Conservation (phyloP, 345 rosid species). For the Bruguiera sexangula region DNA sequence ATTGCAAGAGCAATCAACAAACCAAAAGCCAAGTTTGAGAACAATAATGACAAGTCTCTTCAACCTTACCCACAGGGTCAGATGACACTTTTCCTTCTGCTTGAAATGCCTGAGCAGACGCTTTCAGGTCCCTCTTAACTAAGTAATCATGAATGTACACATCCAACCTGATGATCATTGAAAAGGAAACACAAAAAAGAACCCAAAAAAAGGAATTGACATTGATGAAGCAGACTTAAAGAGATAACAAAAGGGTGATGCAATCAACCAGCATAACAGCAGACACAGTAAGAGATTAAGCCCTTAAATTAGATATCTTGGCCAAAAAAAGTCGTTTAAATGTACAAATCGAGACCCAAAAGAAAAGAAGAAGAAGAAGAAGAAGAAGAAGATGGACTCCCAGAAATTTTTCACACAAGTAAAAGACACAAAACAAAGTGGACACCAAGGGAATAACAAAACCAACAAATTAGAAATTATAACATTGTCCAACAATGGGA, state of each 20-base stretch:
- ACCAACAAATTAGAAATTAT: background rate
- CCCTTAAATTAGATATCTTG: conserved; percentile 5
- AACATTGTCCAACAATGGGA: background rate
- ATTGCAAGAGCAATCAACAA: conserved; percentile 7
- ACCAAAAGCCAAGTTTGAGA: background rate
- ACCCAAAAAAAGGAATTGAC: background rate
- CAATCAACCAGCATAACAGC: conserved; percentile 1
- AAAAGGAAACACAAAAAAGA: background rate
- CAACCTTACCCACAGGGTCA: conserved; percentile 85
- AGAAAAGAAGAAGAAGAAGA: background rate
- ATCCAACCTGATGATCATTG: conserved; percentile 64
- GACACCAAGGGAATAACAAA: background rate
- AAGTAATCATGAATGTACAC: conserved; percentile 96
- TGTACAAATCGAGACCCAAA: background rate
- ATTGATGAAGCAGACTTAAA: background rate
- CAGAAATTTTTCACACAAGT: conserved; percentile 7
- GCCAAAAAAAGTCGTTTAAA: conserved; percentile 5
- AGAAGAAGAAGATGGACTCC: background rate
- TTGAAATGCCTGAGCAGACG: conserved; percentile 97
- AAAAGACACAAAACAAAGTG: background rate
- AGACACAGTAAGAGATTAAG: background rate
- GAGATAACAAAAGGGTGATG: background rate
- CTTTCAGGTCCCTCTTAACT: conserved; percentile 91
- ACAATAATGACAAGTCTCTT: background rate
- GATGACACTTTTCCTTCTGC: conserved; percentile 96